Percentiles rank a stretch among this genome's conserved stretches.
Conservation (phyloP, 192 early-diverging fungal species). For the Borealophlyctis nickersoniae region DNA sequence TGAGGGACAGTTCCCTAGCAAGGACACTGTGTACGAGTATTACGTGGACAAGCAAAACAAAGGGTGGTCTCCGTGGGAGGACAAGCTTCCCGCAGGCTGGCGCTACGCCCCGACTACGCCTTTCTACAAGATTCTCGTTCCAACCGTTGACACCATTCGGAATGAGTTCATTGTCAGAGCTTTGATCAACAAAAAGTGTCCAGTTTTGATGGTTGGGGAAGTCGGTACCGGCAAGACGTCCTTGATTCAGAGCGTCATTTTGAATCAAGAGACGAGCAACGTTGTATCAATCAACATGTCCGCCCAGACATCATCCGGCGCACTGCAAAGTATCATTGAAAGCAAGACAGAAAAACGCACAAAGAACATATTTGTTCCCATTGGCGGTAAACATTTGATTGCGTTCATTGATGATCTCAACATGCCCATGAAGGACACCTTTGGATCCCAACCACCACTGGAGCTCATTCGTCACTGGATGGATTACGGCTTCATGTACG, state of each 20-base stretch:
- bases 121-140: constrained; percentile 63
- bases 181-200: constrained; percentile 43
- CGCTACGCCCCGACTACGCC: constrained; percentile 42
- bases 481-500: constrained; percentile 58
- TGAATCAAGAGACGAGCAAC: constrained; percentile 36
- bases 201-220: constrained; percentile 53
- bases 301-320: constrained; percentile 52
- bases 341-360: constrained; percentile 56
- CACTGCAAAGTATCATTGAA: constrained; percentile 54
- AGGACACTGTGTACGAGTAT: constrained; percentile 59
- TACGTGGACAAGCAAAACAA: constrained; percentile 56
- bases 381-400: constrained; percentile 53
- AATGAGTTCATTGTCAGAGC: constrained; percentile 53
- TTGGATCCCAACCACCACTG: constrained; percentile 60
- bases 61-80: constrained; percentile 54
- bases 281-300: constrained; percentile 54
- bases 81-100: constrained; percentile 51
- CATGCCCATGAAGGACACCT: constrained; percentile 62
- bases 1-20: constrained; percentile 59
- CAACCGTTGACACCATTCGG: constrained; percentile 58
- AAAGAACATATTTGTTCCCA: constrained; percentile 60
- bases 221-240: constrained; percentile 61
- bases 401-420: constrained; percentile 61
- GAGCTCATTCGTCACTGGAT: constrained; percentile 57
- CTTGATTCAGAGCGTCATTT: constrained; percentile 49